Conservation (phyloP, 495 filamentous ascomycete species). For the Tuber borchii region DNA sequence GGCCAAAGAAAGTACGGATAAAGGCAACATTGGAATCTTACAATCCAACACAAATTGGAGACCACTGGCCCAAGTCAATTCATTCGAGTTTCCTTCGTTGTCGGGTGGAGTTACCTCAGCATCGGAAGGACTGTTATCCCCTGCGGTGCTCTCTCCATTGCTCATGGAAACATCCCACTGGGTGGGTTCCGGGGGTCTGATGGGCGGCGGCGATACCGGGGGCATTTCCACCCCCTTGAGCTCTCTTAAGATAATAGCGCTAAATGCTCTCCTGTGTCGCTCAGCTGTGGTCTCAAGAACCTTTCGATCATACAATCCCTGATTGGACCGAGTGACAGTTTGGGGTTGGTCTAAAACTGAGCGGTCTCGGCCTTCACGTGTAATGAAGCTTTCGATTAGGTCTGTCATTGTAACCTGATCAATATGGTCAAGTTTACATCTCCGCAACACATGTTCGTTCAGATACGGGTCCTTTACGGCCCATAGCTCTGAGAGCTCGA, state of each 20-base stretch:
- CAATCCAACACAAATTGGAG: slow-evolving; percentile 26
- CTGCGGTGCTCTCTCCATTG: background rate
- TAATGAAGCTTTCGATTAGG: slow-evolving; percentile 34
- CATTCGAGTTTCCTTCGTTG: background rate
- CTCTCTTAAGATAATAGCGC: slow-evolving; percentile 20
- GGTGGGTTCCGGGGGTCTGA: background rate
- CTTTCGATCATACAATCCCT: slow-evolving; percentile 33
- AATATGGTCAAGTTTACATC: slow-evolving; percentile 30
- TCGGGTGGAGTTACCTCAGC: background rate
- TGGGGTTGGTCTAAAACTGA: slow-evolving; percentile 35
- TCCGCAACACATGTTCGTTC: slow-evolving; percentile 27
- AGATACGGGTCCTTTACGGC: slow-evolving; percentile 34
- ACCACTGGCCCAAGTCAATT: background rate
- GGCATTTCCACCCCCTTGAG: background rate
- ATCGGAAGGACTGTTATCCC: background rate
- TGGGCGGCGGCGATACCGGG: background rate
- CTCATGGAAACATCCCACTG: background rate
- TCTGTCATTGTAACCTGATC: slow-evolving; percentile 38
- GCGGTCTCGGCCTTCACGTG: slow-evolving; percentile 28
- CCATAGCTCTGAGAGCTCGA: slow-evolving; percentile 33
- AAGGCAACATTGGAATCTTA: slow-evolving; percentile 8
- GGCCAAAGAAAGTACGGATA: background rate
- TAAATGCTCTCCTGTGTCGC: slow-evolving; percentile 24
- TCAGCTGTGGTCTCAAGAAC: slow-evolving; percentile 30
- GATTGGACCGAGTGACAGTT: slow-evolving; percentile 31